Base-by-base conservation (phyloP, 179 eudicot genomes). In the Spinacia oleracea region DNA sequence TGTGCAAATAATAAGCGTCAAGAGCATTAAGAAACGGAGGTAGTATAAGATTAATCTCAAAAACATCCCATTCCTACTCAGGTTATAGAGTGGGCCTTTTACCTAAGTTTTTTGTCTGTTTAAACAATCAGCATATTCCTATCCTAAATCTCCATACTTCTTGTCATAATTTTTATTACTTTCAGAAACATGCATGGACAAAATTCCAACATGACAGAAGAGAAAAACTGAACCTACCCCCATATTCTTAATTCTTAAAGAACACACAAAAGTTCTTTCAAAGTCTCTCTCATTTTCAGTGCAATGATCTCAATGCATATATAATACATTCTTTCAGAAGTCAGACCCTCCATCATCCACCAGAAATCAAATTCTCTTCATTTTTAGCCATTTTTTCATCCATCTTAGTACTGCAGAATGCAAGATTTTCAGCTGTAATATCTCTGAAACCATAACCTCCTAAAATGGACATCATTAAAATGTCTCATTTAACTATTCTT, bases 391-490 rank as follows among this genome's bases (percentile, higher is more conserved):
- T 21, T 10, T 34, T 43, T 80, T 80, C 20, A 16, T 15, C 16
- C 14, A 11, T 42, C 3, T 4, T 11, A 15, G 53, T 42, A 40
- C 29, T 40, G 10, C n/a, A 65, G 15, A 29, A 73, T 73, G 79
- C 82, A 50, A 64, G 72, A 2, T 63, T 62, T 51, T 43, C 42
- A 32, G 42, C 55, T 66, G 32, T 75, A 35, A 63, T 77, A 63
- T 63, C 46, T 77, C 59, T 72, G 20, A 55, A 56, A 67, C 21
- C 32, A 84, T 40, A 42, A 20, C 15, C 21, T 35, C 75, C 51
- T 65, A 69, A 79, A 74, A 93, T 88, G 96, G 87, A 67, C 70
- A 69, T 73, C 42, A 72, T 65, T 70, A 82, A 72, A 40, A 74
- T 83, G 69, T 76, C 48, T 69, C 81, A 73, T 76, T 70, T 88